phyloP scores from a whole-genome alignment of 2,329 filamentous ascomycete genomes.

The Tothia fuscella region DNA sequence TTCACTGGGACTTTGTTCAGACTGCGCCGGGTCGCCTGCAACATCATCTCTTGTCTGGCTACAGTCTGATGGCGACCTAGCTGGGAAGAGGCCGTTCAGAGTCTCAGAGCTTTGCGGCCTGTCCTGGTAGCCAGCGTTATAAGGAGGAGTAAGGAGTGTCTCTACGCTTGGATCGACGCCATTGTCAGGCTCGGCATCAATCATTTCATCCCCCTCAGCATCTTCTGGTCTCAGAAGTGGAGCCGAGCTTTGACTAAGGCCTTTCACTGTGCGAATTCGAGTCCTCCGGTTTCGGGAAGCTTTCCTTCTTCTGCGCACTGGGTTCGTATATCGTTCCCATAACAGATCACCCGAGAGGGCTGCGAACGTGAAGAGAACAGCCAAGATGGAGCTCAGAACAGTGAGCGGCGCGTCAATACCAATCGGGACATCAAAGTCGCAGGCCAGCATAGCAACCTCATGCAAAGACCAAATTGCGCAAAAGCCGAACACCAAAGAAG shows the following conservation, averaged over 20 bases:
- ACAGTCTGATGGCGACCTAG: background rate
- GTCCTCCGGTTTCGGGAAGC: background rate
- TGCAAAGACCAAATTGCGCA: conserved; percentile 24
- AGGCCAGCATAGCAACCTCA: conserved; percentile 23
- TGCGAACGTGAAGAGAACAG: conserved; percentile 14
- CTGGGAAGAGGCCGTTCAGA: no score
- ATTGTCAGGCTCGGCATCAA: background rate
- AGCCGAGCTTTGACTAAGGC: background rate
- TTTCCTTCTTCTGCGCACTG: background rate
- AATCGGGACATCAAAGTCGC: conserved; percentile 20
- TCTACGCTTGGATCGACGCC: background rate
- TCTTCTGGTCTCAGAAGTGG: background rate
- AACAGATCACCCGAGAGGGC: conserved; percentile 19
- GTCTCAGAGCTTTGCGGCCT: no score
- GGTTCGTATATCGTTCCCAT: conserved; percentile 17
- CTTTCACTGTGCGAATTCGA: background rate
- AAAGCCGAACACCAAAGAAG: conserved; percentile 22
- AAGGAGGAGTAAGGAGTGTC: background rate
- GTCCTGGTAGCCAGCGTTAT: background rate
- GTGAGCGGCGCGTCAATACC: conserved; percentile 19
- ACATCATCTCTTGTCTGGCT: background rate
- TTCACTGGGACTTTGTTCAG: background rate
- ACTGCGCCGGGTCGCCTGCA: no score
- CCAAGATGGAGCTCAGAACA: conserved; percentile 14
- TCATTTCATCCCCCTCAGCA: background rate